Base-by-base conservation (phyloP, 1,284 basidiomycete genomes). In the Apiotrichum veenhuisii region DNA sequence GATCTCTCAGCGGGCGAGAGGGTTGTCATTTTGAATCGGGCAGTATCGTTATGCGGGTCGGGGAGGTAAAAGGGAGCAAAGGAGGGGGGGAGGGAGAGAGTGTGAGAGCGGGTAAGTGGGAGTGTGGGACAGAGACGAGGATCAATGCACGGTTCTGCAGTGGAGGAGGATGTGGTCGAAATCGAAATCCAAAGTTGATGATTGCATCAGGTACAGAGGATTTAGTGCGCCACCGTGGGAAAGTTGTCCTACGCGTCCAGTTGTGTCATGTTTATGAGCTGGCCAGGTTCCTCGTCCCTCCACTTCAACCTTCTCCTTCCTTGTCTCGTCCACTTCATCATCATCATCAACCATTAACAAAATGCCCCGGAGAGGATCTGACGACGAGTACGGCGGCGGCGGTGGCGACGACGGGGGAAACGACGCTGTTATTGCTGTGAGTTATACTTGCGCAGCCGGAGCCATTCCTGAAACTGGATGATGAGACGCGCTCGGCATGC, bases 1-100 rank as follows among this genome's bases (percentile, higher is more conserved):
- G 66, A 65, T n/a, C 66, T 58, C 55, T 77, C 76, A 2, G 76
- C 66, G 7, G 74, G 72, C 0, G 76, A 77, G 43, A 77, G 64
- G 15, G 64, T 52, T 5, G 57, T 41, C 59, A 59, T 61, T 22
- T 1, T 48, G 25, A n/a, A n/a, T n/a, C n/a, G n/a, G n/a, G n/a
- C n/a, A n/a, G n/a, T n/a, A n/a, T n/a, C n/a, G n/a, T n/a, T n/a
- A n/a, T 41, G 50, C 20, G 36, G 46, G 49, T n/a, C 41, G 26
- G 30, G 25, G 43, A 22, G 22, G 42, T 52, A n/a, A n/a, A n/a
- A n/a, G n/a, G n/a, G n/a, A n/a, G n/a, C n/a, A n/a, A n/a, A n/a
- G n/a, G n/a, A n/a, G n/a, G n/a, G n/a, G n/a, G n/a, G n/a, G n/a
- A n/a, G n/a, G n/a, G n/a, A n/a, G n/a, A n/a, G n/a, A n/a, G n/a